These are phyloP conservation scores for Apophysomyces sp. DNA, from an alignment of 371 early-diverging fungal species.

Conservation along the genomic window DNA sequence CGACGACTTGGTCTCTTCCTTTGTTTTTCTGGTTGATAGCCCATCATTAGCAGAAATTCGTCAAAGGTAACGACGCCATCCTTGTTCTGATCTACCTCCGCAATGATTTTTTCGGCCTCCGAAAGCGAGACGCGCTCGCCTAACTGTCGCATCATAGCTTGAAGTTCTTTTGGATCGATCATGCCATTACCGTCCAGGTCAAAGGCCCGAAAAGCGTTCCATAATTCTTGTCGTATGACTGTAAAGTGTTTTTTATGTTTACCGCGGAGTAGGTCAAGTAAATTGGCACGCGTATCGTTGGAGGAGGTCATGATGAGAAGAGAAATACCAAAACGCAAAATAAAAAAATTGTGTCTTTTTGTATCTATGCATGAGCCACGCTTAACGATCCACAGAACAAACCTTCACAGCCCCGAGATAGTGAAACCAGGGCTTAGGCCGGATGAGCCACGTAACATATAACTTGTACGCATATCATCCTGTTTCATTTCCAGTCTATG, in stretches of 20 bases:
- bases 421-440: not conserved
- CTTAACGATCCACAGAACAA: not conserved
- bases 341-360: not conserved
- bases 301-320: not conserved
- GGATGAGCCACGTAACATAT: not conserved
- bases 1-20: not conserved
- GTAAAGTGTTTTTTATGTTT: not conserved
- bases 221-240: constrained; percentile 15
- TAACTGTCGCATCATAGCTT: constrained; percentile 66
- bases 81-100: constrained; percentile 68
- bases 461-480: too few relatives aligned
- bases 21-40: constrained; percentile 41
- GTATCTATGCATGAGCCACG: not conserved
- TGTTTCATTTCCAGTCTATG: too few relatives aligned
- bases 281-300: not conserved
- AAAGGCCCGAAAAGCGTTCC: constrained; percentile 58
- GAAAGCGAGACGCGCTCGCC: constrained; percentile 23
- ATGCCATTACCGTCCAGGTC: constrained; percentile 62
- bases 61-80: constrained; percentile 80
- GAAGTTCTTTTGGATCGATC: constrained; percentile 58
- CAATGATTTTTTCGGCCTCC: constrained; percentile 43
- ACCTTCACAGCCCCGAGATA: not conserved
- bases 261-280: not conserved
- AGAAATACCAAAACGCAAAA: not conserved
- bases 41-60: constrained; percentile 70